phyloP scores from a whole-genome alignment of 495 filamentous ascomycete species.

The Podospora pseudopauciseta region DNA sequence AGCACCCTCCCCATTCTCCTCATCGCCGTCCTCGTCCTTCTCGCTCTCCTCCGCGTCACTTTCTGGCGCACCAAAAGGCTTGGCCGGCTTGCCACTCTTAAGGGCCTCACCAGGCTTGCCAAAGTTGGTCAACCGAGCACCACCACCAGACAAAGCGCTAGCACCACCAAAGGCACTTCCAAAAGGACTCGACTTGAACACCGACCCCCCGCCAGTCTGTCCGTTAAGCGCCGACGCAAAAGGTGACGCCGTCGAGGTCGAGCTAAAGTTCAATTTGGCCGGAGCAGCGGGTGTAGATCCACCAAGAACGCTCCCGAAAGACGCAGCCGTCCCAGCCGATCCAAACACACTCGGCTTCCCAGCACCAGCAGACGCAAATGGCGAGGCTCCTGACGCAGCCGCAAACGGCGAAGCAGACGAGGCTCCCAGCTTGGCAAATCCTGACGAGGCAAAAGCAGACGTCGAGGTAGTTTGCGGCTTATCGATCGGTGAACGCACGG shows the following conservation, averaged over 20 bases:
- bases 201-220: conserved; percentile 32
- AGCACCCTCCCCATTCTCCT: conserved; percentile 28
- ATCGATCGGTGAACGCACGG: conserved; percentile 2
- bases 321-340: conserved; percentile 32
- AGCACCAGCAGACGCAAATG: conserved; percentile 34
- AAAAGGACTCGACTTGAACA: conserved; percentile 39
- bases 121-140: conserved; percentile 60
- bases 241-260: conserved; percentile 25
- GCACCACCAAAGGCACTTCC: conserved; percentile 51
- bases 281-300: conserved; percentile 28
- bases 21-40: conserved; percentile 48
- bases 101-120: conserved; percentile 59
- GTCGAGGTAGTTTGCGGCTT: conserved; percentile 33
- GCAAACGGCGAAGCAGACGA: conserved; percentile 46
- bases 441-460: conserved; percentile 49
- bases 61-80: conserved; percentile 67
- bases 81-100: conserved; percentile 56
- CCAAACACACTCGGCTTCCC: conserved; percentile 42
- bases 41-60: conserved; percentile 56
- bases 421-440: conserved; percentile 48
- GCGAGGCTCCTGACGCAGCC: conserved; percentile 36
- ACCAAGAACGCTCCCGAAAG: conserved; percentile 28
- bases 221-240: conserved; percentile 25
- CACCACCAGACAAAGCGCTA: conserved; percentile 42
- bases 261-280: conserved; percentile 37